A percentile compares a stretch with the other conserved stretches of the same genome.
Evolutionary conservation across 2,329 filamentous ascomycete genomes (phyloP).

Genomic region (Trichophyton mentagrophytes): DNA sequence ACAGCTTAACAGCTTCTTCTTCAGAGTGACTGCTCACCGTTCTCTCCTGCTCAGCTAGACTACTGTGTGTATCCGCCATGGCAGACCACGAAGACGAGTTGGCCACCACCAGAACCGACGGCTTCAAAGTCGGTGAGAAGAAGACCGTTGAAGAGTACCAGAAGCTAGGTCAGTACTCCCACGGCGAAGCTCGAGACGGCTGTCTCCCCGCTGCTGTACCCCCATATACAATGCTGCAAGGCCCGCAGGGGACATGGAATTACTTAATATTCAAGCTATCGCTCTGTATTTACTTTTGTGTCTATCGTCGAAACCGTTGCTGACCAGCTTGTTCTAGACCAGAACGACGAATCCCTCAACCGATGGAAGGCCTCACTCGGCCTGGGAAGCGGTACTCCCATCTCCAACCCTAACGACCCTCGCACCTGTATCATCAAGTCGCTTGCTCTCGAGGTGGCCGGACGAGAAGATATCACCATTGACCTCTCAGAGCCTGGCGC

Average conservation of each 20-base stretch:
- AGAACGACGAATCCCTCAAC: constrained; percentile 82
- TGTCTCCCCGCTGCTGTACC: neutral
- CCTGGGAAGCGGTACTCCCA: constrained; percentile 56
- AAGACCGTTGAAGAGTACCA: constrained; percentile 93
- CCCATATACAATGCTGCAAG: neutral
- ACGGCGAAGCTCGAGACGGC: neutral
- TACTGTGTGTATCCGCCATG: constrained; percentile 38
- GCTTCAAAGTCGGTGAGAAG: constrained; percentile 98
- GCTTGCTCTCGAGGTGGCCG: constrained; percentile 74
- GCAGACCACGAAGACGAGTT: constrained; percentile 67
- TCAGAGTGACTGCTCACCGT: neutral
- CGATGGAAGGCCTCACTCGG: constrained; percentile 96
- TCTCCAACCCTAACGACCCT: constrained; percentile 66
- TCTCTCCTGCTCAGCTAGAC: neutral
- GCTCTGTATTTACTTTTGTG: neutral
- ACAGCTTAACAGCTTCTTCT: neutral
- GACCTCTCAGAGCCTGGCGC: constrained; percentile 65
- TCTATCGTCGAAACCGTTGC: neutral
- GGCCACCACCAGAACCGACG: constrained; percentile 74
- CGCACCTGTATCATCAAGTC: constrained; percentile 88
- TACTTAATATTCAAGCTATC: neutral
- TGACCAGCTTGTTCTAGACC: constrained; percentile 33
- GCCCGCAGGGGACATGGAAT: neutral
- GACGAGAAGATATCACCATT: constrained; percentile 74
- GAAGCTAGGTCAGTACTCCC: constrained; percentile 60